These are phyloP conservation scores for Aspergillus sp. DNA, from an alignment of 2,329 filamentous ascomycete genomes.

Conservation along the genomic window DNA sequence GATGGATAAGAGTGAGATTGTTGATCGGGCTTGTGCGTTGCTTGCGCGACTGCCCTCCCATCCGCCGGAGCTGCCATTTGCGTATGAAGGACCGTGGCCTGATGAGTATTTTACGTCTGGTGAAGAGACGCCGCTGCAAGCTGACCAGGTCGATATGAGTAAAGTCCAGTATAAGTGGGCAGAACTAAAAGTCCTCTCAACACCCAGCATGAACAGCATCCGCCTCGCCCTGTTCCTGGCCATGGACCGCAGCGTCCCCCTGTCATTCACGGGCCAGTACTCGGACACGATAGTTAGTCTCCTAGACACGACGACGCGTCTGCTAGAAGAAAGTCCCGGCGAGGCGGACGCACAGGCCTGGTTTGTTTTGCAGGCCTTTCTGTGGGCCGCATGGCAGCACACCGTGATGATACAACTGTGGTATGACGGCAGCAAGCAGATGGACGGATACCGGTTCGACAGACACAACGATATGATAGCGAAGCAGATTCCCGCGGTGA, in stretches of 20 bases:
- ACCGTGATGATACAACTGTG: neutral
- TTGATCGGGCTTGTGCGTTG: slow-evolving; percentile 7
- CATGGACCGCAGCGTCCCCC: slow-evolving; percentile 4
- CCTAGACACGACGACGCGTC: slow-evolving; percentile 6
- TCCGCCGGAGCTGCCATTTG: slow-evolving; percentile 10
- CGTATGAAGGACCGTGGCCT: slow-evolving; percentile 1
- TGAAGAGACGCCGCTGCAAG: neutral
- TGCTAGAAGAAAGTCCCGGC: neutral
- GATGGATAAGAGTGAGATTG: slow-evolving; percentile 5
- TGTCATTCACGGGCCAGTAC: slow-evolving; percentile 4
- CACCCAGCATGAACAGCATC: slow-evolving; percentile 11
- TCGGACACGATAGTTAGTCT: slow-evolving; percentile 5
- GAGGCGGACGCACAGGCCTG: neutral
- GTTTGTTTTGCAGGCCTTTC: slow-evolving; percentile 1
- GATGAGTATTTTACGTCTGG: neutral
- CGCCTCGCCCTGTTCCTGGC: slow-evolving; percentile 11
- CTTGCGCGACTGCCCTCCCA: slow-evolving; percentile 9
- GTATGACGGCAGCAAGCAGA: neutral
- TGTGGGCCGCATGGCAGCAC: neutral
- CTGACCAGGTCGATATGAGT: neutral
- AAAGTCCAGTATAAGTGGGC: neutral
- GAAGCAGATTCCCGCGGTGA: neutral
- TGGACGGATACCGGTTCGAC: neutral
- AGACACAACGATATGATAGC: neutral
- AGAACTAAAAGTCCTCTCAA: slow-evolving; percentile 5